Evolutionary conservation across 164 flowering plant species (phyloP).

Genomic region (Hamamelis virginiana): DNA sequence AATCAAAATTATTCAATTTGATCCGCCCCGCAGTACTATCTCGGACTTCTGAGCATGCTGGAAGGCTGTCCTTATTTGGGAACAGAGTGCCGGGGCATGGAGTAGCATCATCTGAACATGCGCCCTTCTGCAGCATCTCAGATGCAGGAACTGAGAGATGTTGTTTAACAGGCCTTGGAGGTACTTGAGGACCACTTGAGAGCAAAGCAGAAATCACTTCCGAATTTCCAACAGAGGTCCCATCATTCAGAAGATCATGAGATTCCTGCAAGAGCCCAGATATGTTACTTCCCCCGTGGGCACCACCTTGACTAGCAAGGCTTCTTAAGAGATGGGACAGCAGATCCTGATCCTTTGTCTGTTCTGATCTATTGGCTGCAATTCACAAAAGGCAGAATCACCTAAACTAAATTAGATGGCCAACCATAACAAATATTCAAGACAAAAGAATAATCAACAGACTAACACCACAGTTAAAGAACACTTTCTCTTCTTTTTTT

Average conservation of each 20-base stretch:
- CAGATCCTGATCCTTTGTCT: slow-evolving; percentile 54
- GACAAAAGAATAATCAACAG: neutral
- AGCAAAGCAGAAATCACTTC: slow-evolving; percentile 25
- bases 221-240: slow-evolving; percentile 28
- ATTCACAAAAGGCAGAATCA: slow-evolving; percentile 13
- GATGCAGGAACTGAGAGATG: slow-evolving; percentile 11
- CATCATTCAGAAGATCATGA: slow-evolving; percentile 29
- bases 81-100: slow-evolving; percentile 13
- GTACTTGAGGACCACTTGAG: slow-evolving; percentile 25
- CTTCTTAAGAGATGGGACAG: slow-evolving; percentile 60
- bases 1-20: slow-evolving; percentile 58
- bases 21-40: slow-evolving; percentile 13
- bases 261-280: slow-evolving; percentile 38
- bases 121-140: slow-evolving; percentile 22
- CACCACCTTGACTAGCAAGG: slow-evolving; percentile 39
- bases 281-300: slow-evolving; percentile 38
- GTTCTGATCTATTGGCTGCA: slow-evolving; percentile 55
- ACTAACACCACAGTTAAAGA: neutral
- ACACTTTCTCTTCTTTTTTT: neutral
- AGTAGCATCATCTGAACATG: slow-evolving; percentile 18
- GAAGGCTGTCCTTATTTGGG: slow-evolving; percentile 16
- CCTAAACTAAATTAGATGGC: neutral
- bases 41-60: slow-evolving; percentile 18
- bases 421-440: neutral
- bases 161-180: slow-evolving; percentile 11